Percentiles rank a stretch among this genome's conserved stretches.
phyloP scores from a whole-genome alignment of 495 filamentous ascomycete genomes.

The Aspergillus panamensis region DNA sequence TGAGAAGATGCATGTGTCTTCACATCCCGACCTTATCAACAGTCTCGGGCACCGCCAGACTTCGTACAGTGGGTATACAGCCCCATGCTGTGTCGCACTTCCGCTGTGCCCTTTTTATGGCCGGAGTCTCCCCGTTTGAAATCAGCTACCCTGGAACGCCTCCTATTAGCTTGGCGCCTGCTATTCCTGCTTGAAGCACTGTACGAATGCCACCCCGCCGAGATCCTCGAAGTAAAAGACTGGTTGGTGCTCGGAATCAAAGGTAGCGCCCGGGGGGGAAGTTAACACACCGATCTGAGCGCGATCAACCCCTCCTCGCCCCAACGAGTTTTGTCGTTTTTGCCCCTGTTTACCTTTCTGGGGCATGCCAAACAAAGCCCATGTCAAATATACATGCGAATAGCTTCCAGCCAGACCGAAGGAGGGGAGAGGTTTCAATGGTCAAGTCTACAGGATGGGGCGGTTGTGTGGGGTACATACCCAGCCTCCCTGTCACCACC shows the following conservation, averaged over 20 bases:
- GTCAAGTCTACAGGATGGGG: neutral
- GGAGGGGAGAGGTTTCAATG: neutral
- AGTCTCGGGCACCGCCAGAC: neutral
- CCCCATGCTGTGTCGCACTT: neutral
- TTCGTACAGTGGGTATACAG: too few relatives aligned
- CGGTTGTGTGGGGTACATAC: neutral
- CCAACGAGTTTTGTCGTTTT: neutral
- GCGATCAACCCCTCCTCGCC: conserved; percentile 12
- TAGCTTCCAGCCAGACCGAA: neutral
- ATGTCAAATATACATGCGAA: neutral
- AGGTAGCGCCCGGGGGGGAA: conserved; percentile 10
- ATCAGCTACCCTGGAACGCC: neutral
- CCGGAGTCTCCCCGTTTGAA: conserved; percentile 1
- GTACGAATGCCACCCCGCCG: neutral
- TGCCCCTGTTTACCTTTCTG: neutral
- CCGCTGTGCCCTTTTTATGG: neutral
- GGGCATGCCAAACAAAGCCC: neutral
- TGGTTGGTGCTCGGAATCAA: neutral
- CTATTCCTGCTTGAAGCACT: conserved; percentile 1
- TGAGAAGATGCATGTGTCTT: neutral
- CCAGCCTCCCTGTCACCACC: neutral
- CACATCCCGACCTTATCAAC: neutral
- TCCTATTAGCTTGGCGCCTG: conserved; percentile 9
- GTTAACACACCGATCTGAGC: conserved; percentile 14
- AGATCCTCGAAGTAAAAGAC: neutral